phyloP scores from a whole-genome alignment of 169 alveolate genomes.

The Plasmodium knowlesi region DNA sequence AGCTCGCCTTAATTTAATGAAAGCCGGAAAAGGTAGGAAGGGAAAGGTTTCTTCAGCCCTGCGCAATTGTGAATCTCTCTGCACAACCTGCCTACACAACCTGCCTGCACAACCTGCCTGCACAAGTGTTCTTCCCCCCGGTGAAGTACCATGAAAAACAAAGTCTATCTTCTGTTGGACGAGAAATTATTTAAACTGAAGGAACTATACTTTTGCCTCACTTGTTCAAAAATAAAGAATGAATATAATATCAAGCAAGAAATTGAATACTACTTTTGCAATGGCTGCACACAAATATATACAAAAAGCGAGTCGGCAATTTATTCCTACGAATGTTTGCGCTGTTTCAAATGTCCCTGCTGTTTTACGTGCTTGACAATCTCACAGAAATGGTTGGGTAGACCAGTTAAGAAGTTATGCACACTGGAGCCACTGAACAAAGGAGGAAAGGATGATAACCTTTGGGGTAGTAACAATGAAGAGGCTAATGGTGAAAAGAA shows the following conservation, averaged over 20 bases:
- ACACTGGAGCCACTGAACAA: neutral
- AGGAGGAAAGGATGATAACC: neutral
- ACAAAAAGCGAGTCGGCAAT: constrained; percentile 30
- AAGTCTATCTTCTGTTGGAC: constrained; percentile 44
- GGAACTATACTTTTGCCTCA: constrained; percentile 62
- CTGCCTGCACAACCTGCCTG: neutral
- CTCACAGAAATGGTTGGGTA: constrained; percentile 17
- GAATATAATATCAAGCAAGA: constrained; percentile 55
- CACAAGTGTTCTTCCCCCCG: neutral
- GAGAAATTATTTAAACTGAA: constrained; percentile 61
- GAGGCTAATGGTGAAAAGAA: neutral
- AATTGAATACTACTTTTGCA: constrained; percentile 60
- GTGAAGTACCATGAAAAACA: constrained; percentile 49
- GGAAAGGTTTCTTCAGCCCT: neutral
- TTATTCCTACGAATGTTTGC: constrained; percentile 65
- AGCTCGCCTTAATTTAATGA: neutral
- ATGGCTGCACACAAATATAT: constrained; percentile 65
- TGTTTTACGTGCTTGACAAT: constrained; percentile 36
- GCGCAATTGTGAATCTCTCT: neutral
- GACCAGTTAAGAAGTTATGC: neutral
- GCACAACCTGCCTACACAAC: too few relatives aligned
- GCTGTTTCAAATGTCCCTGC: constrained; percentile 67
- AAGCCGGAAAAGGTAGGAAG: neutral
- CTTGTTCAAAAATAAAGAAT: constrained; percentile 55
- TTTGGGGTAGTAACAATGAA: neutral